Percentiles rank a stretch among this genome's conserved stretches.
Evolutionary conservation across 176 grass and related monocot species (phyloP).

Genomic region (Triticum monococcum): DNA sequence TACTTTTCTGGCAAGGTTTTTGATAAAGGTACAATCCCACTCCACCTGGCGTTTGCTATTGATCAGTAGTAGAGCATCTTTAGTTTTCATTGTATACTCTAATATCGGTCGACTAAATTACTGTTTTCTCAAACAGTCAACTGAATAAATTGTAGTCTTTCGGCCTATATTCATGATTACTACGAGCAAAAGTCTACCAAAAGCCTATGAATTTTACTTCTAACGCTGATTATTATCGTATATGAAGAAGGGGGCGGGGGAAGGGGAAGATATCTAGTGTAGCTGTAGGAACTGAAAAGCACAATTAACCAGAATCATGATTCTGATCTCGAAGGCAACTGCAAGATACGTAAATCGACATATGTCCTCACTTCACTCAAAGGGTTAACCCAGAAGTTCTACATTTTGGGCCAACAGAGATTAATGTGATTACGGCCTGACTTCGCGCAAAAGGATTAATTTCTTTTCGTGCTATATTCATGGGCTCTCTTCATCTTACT

Average conservation of each 20-base stretch:
- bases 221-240: neutral
- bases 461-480: too few relatives aligned
- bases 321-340: neutral
- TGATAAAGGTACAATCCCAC: constrained; percentile 33
- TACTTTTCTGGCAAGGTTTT: constrained; percentile 57
- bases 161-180: neutral
- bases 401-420: too few relatives aligned
- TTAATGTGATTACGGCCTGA: too few relatives aligned
- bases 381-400: too few relatives aligned
- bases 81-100: neutral
- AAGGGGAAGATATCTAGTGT: neutral
- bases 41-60: constrained; percentile 13
- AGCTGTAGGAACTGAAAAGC: neutral
- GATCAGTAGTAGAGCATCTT: neutral
- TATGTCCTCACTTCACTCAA: too few relatives aligned
- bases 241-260: neutral
- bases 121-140: too few relatives aligned
- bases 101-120: neutral
- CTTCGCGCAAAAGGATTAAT: too few relatives aligned
- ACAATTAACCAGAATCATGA: neutral
- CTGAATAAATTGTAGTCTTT: neutral
- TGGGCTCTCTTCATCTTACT: too few relatives aligned
- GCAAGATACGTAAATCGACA: too few relatives aligned
- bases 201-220: neutral
- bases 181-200: neutral